phyloP scores from a whole-genome alignment of 2,329 filamentous ascomycete genomes.

The Aspergillus hortae region DNA sequence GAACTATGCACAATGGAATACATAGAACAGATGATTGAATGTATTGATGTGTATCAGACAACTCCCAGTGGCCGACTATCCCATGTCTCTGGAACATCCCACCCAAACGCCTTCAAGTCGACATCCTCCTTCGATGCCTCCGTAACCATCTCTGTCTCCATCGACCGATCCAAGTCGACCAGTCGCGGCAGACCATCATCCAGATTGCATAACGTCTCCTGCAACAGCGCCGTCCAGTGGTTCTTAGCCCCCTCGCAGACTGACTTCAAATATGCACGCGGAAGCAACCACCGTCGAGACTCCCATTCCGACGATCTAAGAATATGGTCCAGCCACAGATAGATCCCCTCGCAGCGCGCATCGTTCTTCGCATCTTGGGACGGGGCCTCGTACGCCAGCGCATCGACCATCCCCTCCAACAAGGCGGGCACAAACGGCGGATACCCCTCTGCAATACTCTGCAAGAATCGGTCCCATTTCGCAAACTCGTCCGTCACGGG shows the following conservation, averaged over 20 bases:
- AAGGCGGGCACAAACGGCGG: constrained; percentile 37
- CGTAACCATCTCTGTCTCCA: not conserved
- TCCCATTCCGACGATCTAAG: constrained; percentile 39
- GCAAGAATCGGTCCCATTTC: constrained; percentile 36
- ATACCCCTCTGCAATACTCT: constrained; percentile 32
- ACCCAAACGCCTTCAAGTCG: constrained; percentile 25
- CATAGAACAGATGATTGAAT: not conserved
- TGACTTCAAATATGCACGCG: constrained; percentile 30
- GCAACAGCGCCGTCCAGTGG: constrained; percentile 28
- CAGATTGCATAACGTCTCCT: constrained; percentile 14
- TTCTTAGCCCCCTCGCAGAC: constrained; percentile 31
- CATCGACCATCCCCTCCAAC: constrained; percentile 34
- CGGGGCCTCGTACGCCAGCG: constrained; percentile 26
- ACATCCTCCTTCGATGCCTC: constrained; percentile 12
- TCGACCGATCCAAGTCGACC: not conserved
- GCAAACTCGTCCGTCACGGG: constrained; percentile 26
- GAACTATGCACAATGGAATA: too few relatives aligned
- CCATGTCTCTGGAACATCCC: constrained; percentile 27
- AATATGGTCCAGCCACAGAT: constrained; percentile 50
- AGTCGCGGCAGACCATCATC: too few relatives aligned
- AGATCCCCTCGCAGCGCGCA: constrained; percentile 41
- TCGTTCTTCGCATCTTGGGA: constrained; percentile 21
- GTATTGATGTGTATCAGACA: constrained; percentile 14
- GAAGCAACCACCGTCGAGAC: constrained; percentile 23
- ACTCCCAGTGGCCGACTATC: constrained; percentile 33